Evolutionary conservation across 768 basidiomycete species (phyloP), one percentile per base, ranked within the genome.

Genomic region (Cantharellus cinnabarinus): DNA sequence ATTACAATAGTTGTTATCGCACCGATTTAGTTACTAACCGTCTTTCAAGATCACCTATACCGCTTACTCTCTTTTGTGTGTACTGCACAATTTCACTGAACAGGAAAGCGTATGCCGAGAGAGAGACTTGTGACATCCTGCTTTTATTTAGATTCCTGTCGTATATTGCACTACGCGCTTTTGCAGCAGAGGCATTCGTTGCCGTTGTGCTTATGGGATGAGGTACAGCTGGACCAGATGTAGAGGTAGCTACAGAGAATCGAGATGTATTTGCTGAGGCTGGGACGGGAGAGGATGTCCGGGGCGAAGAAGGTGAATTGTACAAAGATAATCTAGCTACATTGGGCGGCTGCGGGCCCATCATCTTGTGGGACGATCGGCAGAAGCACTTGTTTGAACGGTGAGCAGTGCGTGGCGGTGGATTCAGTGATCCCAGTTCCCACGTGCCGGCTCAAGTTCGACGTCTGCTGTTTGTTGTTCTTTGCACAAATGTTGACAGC

Each of bases 61-160:
- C 94, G 65, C 79, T 80, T 57, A 97, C 94, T 57, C 90, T 80
- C 66, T 89, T 91, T 72, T 98, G 95, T 1, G 89, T 94, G 71
- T 98, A 98, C 69, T 91, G 85, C 1, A 99, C 83, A 7, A 91
- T 75, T 71, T 98, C 93, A 3, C 86, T 85, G 70, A 97, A 91
- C 60, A 98, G 75, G 68, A 95, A 98, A 0, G 85, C 77, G 68
- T 89, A 91, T 0, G 90, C 85, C 2, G 83, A 77, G 3, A 81
- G 75, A 14, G 86, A 85, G 57, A 94, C 88, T 68, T 98, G 94
- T 35, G 82, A 71, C 7, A 79, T 76, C 50, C 87, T 80, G 2
- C 87, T 82, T 75, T 91, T 94, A 75, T 86, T 89, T 64, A 95
- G 75, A 54, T 78, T 81, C 60, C 91, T 77, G 66, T 97, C 94